Base-by-base conservation (phyloP, 2,329 filamentous ascomycete genomes). In the Pseudohalonectria lignicola region DNA sequence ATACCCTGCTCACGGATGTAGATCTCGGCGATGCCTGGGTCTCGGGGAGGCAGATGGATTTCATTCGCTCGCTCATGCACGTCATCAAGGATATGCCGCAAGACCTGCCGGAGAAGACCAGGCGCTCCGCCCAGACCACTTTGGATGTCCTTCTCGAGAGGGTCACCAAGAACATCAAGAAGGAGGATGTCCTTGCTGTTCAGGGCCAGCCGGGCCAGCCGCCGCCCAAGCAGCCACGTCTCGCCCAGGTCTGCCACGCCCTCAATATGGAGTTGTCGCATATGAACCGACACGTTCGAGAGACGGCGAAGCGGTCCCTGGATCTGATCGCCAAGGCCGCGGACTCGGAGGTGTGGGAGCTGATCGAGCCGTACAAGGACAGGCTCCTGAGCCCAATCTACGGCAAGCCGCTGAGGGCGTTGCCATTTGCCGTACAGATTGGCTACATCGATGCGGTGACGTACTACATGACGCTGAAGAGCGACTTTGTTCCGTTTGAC, bases 41-140 rank as follows among this genome's bases (percentile, higher is more conserved):
- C 25, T 70, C 76, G 16, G 74, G 80, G 11, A 83, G 86, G 49
- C 87, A 95, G 53, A 75, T 82, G 38, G 87, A 96, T 41, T 88
- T 95, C 49, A 80, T 92, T 41, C 79, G 86, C 37, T 86, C 88
- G n/a, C 67, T 99, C 39, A 81, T 94, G 62, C 95, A 94, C 59
- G 88, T 98, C 46, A 86, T 98, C 64, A 98, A 98, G 62, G 92
- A 98, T 54, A 95, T 95, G 73, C 92, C 93, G 0, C 76, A 85
- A 39, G 92, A 98, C 55, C 71, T 98, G 1, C 90, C 93, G 2
- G 87, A 93, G 40, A 88, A 82, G 53, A 95, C 92, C 2, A 74
- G 92, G 26, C 70, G 80, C 25, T 79, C 86, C 42, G 88, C 92
- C 0, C 85, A 93, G 57, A 73, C 79, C 16, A 93, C 90, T 0